Evolutionary conservation across 176 grass and related monocot genomes (phyloP).

Genomic region (Triticum turgidum): DNA sequence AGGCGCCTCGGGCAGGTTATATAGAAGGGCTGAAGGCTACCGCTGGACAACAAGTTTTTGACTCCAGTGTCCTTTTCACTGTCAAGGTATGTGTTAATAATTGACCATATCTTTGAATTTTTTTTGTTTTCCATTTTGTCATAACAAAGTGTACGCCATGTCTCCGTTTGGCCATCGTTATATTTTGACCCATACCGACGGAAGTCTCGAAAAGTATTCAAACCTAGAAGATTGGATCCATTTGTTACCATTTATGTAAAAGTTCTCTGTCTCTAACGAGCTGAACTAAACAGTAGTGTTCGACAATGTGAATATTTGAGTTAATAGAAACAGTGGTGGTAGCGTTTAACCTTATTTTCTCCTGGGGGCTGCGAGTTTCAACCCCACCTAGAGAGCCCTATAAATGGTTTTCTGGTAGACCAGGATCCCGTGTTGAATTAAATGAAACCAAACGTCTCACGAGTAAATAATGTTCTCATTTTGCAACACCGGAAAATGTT

Average conservation of each 20-base stretch:
- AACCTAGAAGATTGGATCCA: neutral
- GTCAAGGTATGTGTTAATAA: conserved; percentile 51
- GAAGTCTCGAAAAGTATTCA: neutral
- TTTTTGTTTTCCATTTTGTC: neutral
- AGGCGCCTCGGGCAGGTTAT: conserved; percentile 63
- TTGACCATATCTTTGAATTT: neutral
- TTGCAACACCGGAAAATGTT: neutral
- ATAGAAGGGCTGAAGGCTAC: conserved; percentile 70
- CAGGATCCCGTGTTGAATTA: neutral
- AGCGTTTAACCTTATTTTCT: neutral
- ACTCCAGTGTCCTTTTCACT: conserved; percentile 75
- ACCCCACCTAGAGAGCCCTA: neutral
- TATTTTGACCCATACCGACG: neutral
- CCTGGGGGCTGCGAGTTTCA: neutral
- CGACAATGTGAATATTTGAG: neutral
- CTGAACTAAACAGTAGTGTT: neutral
- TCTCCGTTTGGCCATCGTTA: neutral
- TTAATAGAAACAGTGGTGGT: neutral
- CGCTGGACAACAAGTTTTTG: conserved; percentile 93
- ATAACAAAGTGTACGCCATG: neutral
- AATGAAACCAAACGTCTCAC: neutral
- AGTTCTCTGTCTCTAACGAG: neutral
- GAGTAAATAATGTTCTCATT: neutral
- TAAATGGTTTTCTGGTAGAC: neutral
- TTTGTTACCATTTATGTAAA: neutral